Evolutionary conservation across 2,329 filamentous ascomycete genomes (phyloP), one percentile per base, ranked within the genome.

Genomic region (Leptographium radiaticola): DNA sequence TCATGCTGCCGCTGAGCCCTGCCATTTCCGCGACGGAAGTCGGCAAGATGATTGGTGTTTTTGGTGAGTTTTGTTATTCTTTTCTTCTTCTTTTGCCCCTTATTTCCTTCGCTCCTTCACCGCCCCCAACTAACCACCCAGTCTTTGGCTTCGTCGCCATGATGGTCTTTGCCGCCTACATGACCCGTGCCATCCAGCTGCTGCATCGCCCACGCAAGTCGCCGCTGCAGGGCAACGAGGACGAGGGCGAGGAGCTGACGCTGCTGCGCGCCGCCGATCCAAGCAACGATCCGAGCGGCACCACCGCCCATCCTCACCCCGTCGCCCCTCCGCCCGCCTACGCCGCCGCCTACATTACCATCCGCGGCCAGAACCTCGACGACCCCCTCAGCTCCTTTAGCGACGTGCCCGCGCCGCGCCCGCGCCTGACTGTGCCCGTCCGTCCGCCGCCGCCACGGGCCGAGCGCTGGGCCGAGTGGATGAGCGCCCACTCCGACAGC

Each of bases 1-100:
- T 82, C 9, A 68, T 80, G 33, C 66, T 83, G 0, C 78, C 79
- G 8, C 67, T 83, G 2, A 80, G 77, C 58, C 72, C 76, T 1
- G 59, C 71, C 0, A 77, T 82, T 18, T 71, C 75, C 20, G 71
- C 72, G 2, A 60, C 70, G 0, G 79, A 83, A 60, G 75, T 81
- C 13, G 70, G 71, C 42, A 80, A 80, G 61, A 79, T 82, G 43
- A 77, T 81, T 56, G 75, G 68, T 30, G 74, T 83, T 1, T 82
- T 81, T 60, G 60, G 78, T 80, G 59, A 61, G 74, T 25, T 25
- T 25, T 25, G 2, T 25, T 25, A 5, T 25, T 25, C 5, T 25
- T 25, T 25, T 25, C 5, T 25, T 25, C 25, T 25, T 31, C 12
- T 9, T 16, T 15, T 13, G 33, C 31, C 9, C 18, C 8, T 6